Percentiles rank a stretch among this genome's conserved stretches.
These are phyloP conservation scores for Neoascochyta sp. DNA, from an alignment of 2,329 filamentous ascomycete species.

Conservation along the genomic window DNA sequence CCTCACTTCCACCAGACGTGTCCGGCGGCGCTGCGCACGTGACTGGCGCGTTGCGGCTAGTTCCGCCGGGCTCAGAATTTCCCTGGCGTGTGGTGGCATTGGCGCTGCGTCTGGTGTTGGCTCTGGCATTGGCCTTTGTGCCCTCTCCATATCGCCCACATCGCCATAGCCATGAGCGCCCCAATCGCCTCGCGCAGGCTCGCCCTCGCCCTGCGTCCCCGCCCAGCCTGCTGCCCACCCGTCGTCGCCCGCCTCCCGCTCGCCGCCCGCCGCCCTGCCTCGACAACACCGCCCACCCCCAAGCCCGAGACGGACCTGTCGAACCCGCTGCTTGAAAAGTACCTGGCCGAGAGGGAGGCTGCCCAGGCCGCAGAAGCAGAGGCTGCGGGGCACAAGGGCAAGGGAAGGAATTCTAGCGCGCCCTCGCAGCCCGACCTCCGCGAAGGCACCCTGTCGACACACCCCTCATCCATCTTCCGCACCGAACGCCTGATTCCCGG, in stretches of 20 bases:
- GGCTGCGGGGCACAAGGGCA: background rate
- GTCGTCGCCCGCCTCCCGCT: constrained; percentile 11
- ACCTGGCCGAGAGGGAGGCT: constrained; percentile 28
- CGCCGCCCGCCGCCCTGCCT: constrained; percentile 15
- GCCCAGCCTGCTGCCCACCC: constrained; percentile 13
- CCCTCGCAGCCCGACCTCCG: constrained; percentile 4
- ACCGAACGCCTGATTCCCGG: constrained; percentile 25
- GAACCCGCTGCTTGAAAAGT: constrained; percentile 63
- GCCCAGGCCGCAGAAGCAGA: constrained; percentile 3
- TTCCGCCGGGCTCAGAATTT: constrained; percentile 19
- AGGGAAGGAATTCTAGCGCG: background rate
- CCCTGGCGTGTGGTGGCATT: too few relatives aligned
- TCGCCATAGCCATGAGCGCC: constrained; percentile 59
- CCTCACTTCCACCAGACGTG: constrained; percentile 4
- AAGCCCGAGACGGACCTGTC: constrained; percentile 19
- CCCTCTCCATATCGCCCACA: too few relatives aligned
- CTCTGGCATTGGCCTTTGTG: constrained; percentile 18
- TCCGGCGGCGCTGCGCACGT: constrained; percentile 7
- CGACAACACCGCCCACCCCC: constrained; percentile 6
- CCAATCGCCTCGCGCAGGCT: constrained; percentile 61
- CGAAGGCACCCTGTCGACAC: constrained; percentile 16
- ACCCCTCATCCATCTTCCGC: constrained; percentile 22
- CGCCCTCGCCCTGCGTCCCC: constrained; percentile 25
- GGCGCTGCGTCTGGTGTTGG: constrained; percentile 16
- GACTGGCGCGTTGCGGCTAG: constrained; percentile 10